Conservation (phyloP, 2,329 filamentous ascomycete species). For the Pseudocercospora ulei region DNA sequence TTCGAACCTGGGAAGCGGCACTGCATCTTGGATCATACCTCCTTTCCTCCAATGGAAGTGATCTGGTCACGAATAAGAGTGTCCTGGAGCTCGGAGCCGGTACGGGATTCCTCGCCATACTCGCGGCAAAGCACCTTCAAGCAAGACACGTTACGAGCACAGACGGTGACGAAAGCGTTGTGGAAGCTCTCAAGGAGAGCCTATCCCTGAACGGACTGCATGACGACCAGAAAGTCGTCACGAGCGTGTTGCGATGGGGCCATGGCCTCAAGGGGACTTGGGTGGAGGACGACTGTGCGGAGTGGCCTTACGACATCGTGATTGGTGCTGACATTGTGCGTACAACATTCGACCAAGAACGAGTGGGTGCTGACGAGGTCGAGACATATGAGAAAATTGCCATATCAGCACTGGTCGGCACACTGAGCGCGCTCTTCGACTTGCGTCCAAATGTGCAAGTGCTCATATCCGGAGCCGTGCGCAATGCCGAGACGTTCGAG, state of each 20-base stretch:
- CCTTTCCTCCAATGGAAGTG: slow-evolving; percentile 42
- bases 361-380: slow-evolving; percentile 13
- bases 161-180: slow-evolving; percentile 64
- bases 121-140: slow-evolving; percentile 59
- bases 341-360: slow-evolving; percentile 9
- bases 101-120: slow-evolving; percentile 63
- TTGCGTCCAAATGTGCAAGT: slow-evolving; percentile 50
- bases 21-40: slow-evolving; percentile 64
- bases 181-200: slow-evolving; percentile 58
- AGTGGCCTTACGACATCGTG: slow-evolving; percentile 49
- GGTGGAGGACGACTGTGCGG: slow-evolving; percentile 44
- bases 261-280: slow-evolving; percentile 50
- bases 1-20: slow-evolving; percentile 73
- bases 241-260: slow-evolving; percentile 56
- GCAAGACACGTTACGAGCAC: slow-evolving; percentile 56
- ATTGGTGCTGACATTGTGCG: slow-evolving; percentile 62
- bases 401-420: slow-evolving; percentile 55
- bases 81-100: slow-evolving; percentile 63
- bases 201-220: slow-evolving; percentile 59
- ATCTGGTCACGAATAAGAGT: slow-evolving; percentile 45
- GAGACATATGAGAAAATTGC: slow-evolving; percentile 60
- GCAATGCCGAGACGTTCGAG: slow-evolving; percentile 60
- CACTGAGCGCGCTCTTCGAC: slow-evolving; percentile 53
- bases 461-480: slow-evolving; percentile 59
- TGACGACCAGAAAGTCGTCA: slow-evolving; percentile 39